Evolutionary conservation across 2,329 filamentous ascomycete genomes (phyloP), one percentile per base, ranked within the genome.

Genomic region (Bipolaris victoriae): DNA sequence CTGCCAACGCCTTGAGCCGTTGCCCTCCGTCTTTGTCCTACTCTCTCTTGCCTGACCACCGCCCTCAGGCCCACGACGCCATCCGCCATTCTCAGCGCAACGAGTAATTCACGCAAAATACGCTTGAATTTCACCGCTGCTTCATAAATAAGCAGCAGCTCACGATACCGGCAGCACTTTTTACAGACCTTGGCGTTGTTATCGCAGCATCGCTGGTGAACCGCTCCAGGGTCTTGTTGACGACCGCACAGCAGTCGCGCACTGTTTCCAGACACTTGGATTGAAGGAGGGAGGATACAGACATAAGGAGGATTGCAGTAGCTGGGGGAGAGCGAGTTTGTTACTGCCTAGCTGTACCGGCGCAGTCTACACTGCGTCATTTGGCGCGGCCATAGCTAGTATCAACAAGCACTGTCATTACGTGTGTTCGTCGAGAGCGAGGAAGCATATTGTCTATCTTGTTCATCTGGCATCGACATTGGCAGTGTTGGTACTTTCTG

Each of bases 321-420:
- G 66, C 67, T 68, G 72, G 68, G 64, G 68, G 72, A 71, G 63
- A 62, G 63, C 68, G 64, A 69, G 64, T 65, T 70, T 68, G 67
- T 73, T 68, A 63, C 68, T 69, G 68, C 63, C 65, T 67, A 66
- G 66, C 67, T 69, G 62, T 65, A 63, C 68, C 58, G 60, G 66
- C 64, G 67, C 71, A 72, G 65, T 65, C 58, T 64, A 65, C 64
- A 65, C 69, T 72, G 73, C 66, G 62, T 67, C 68, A 67, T 60
- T 66, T 64, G 61, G 67, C 66, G 68, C 69, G 64, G 66, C 63
- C 65, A 73, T 82, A 82, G 80, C 79, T 82, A 82, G 80, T 78
- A 79, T 76, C 78, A 79, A 75, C 72, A 77, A 77, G 73, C 72
- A 72, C 67, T 74, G 73, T 74, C 71, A 69, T 67, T 74, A 68